Evolutionary conservation across 1,139 yeast genomes (phyloP).

Genomic region (Taphrina sp.): DNA sequence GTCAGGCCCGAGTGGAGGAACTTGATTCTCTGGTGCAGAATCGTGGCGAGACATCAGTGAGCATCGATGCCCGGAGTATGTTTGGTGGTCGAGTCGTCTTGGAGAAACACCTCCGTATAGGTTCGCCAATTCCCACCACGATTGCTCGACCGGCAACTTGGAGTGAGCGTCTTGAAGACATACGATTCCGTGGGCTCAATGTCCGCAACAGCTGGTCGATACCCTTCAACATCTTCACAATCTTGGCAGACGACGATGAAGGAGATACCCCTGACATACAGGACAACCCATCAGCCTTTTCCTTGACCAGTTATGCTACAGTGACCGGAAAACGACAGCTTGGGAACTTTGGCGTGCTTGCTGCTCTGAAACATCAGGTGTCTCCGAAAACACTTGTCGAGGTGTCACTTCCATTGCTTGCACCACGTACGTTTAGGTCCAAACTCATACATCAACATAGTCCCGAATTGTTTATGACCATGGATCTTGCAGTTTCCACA

Average conservation of each 20-base stretch:
- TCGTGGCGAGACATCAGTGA: conserved; percentile 16
- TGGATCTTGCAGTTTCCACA: conserved; percentile 12
- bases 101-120: conserved; percentile 12
- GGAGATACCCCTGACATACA: not conserved
- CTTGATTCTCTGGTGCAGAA: conserved; percentile 30
- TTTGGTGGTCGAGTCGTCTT: conserved; percentile 24
- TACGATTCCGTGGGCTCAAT: conserved; percentile 17
- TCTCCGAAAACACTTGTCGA: conserved; percentile 28
- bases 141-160: conserved; percentile 24
- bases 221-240: conserved; percentile 23
- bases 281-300: conserved; percentile 17
- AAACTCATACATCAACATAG: conserved; percentile 27
- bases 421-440: conserved; percentile 24
- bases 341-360: conserved; percentile 27
- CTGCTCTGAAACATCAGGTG: conserved; percentile 25
- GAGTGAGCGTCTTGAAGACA: conserved; percentile 17
- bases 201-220: conserved; percentile 26
- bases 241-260: conserved; percentile 4
- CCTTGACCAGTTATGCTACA: conserved; percentile 27
- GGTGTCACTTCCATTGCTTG: conserved; percentile 13
- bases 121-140: conserved; percentile 17
- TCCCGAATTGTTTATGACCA: conserved; percentile 24
- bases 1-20: conserved; percentile 28
- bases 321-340: conserved; percentile 23
- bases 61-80: conserved; percentile 25